Base-by-base conservation (phyloP, 2,329 filamentous ascomycete species). In the Phyllosticta citriasiana region DNA sequence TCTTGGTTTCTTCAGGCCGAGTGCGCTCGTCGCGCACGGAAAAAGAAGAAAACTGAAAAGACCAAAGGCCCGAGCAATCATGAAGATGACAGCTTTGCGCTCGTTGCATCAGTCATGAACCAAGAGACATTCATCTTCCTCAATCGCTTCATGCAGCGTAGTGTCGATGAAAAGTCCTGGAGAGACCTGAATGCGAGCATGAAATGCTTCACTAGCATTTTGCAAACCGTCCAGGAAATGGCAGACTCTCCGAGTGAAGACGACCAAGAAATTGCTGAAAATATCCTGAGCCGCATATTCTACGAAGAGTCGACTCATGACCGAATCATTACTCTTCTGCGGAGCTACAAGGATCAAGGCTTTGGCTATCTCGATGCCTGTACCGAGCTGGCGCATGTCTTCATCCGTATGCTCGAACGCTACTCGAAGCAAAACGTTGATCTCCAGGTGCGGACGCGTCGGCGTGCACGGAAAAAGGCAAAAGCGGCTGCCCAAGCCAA, bases 251-350 rank as follows among this genome's bases (percentile, higher is more conserved):
- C 84, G 0, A 82, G 89, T 30, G 92, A 97, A 64, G 92, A 97
- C n/a, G 90, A 99, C 66, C 88, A 96, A 70, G 94, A 97, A 67
- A 97, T 99, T 71, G 93, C 94, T 0, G 93, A 99, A 71, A 99
- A 99, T 67, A 97, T 96, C 12, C 84, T 96, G 58, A 95, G 88
- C 68, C 89, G 93, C 64, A 90, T 99, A n/a, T 99, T 99, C 73
- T 99, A 99, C 75, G 94, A 99, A 74, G 91, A 97, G 70, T 84
- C 89, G 0, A 97, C 92, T 0, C 92, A 99, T 69, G 93, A 99
- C 64, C 82, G 89, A 25, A 84, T 99, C 57, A 83, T 93, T 30
- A 84, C 86, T 63, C 88, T 97, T 59, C 80, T 93, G 0, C 82
- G 88, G 64, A 87, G 83, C n/a, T 97, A 95, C 77, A 96, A 95